These are phyloP conservation scores for Plasmopara viticola DNA, from an alignment of 352 stramenopile genomes.

Conservation along the genomic window DNA sequence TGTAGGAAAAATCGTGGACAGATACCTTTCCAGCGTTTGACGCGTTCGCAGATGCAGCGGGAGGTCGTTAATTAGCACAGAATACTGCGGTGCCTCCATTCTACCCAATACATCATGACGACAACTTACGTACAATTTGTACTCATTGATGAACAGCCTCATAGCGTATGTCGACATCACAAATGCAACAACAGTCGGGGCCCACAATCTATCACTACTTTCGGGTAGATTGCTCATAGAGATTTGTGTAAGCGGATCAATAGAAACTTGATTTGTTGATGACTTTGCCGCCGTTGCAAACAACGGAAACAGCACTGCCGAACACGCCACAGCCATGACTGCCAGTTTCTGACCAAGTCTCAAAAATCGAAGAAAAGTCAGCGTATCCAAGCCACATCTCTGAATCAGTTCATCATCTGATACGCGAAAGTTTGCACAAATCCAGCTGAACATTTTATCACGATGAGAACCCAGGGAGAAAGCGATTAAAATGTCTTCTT, in stretches of 20 bases:
- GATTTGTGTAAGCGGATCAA: conserved; percentile 57
- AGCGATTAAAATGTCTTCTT: conserved; percentile 28
- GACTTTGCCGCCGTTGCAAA: conserved; percentile 45
- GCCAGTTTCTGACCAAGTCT: conserved; percentile 61
- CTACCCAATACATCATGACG: conserved; percentile 55
- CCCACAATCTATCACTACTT: conserved; percentile 54
- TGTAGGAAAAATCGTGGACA: conserved; percentile 63
- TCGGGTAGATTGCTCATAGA: conserved; percentile 71
- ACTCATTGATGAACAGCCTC: conserved; percentile 53
- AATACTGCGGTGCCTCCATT: conserved; percentile 61
- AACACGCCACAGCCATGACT: conserved; percentile 52
- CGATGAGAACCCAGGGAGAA: conserved; percentile 2
- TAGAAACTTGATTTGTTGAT: conserved; percentile 10
- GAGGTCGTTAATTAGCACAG: conserved; percentile 65
- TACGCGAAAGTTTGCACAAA: conserved; percentile 31
- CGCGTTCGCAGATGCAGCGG: conserved; percentile 50
- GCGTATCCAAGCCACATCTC: conserved; percentile 66
- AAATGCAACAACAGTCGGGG: conserved; percentile 43
- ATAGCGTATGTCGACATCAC: conserved; percentile 52
- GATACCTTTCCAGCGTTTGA: conserved; percentile 61
- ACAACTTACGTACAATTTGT: conserved; percentile 47
- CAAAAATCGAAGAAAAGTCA: conserved; percentile 68
- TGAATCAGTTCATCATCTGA: conserved; percentile 63
- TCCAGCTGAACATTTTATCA: conserved; percentile 45
- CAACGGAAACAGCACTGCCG: conserved; percentile 54